These are phyloP conservation scores for Silene noctiflora DNA, from an alignment of 179 eudicot species.

Conservation along the genomic window DNA sequence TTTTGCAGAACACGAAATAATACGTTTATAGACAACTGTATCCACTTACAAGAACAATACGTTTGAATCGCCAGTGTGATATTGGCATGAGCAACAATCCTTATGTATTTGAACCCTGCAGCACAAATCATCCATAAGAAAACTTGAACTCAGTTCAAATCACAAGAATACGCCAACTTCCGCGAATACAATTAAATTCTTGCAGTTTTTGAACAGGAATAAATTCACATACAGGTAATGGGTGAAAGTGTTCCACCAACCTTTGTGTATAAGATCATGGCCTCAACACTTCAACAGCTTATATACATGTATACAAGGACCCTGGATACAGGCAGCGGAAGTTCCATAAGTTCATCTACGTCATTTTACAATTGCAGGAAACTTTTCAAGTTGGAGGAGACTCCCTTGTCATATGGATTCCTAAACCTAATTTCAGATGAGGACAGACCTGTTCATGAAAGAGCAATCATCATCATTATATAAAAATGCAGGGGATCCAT, in stretches of 20 bases:
- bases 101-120: too few species aligned
- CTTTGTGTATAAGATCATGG: not conserved
- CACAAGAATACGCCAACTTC: too few species aligned
- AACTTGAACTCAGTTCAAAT: too few species aligned
- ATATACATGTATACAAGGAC: not conserved
- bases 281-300: not conserved
- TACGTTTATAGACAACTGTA: too few species aligned
- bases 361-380: constrained; percentile 21
- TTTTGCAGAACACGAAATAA: too few species aligned
- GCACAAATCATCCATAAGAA: too few species aligned
- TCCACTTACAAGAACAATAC: too few species aligned
- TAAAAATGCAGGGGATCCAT: not conserved
- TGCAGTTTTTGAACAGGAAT: too few species aligned
- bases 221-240: not conserved
- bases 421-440: constrained; percentile 31
- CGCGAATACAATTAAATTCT: too few species aligned
- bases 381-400: constrained; percentile 51
- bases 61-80: too few species aligned
- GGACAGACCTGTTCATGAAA: constrained; percentile 37
- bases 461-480: not conserved
- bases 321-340: not conserved
- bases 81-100: too few species aligned
- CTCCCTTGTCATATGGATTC: constrained; percentile 67
- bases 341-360: not conserved
- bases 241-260: not conserved